Evolutionary conservation across 305 asterid genomes (phyloP).

Genomic region (Fraxinus floribunda): DNA sequence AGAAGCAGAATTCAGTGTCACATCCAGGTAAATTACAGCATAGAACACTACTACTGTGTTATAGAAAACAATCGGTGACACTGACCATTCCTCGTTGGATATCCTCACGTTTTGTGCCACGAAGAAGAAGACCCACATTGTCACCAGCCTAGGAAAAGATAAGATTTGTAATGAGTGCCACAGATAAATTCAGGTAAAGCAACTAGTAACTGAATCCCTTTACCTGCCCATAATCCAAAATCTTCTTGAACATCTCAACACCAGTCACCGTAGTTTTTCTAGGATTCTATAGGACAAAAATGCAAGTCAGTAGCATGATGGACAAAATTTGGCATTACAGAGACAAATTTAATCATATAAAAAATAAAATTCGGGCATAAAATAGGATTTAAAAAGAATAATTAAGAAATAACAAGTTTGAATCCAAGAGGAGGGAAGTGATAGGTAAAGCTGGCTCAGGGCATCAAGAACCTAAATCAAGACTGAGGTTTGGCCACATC

Average conservation of each 20-base stretch:
- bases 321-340: conserved; percentile 12
- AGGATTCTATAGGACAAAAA: conserved; percentile 51
- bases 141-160: conserved; percentile 83
- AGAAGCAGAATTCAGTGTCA: conserved; percentile 7
- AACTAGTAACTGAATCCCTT: conserved; percentile 19
- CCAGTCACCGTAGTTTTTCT: conserved; percentile 88
- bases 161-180: conserved; percentile 14
- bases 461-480: not conserved
- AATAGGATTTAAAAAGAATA: not conserved
- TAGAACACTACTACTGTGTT: not conserved
- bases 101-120: conserved; percentile 95
- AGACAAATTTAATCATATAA: not conserved
- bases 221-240: conserved; percentile 89
- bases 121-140: conserved; percentile 93
- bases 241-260: conserved; percentile 99
- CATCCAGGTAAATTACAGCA: not conserved
- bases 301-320: conserved; percentile 5
- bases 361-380: not conserved
- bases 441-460: conserved; percentile 4
- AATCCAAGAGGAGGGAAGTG: not conserved
- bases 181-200: not conserved
- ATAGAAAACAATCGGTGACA: conserved; percentile 13
- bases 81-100: conserved; percentile 88
- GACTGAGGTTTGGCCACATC: conserved; percentile 1
- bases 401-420: not conserved